phyloP scores from a whole-genome alignment of 305 asterid genomes.

The Euphrasia arctica region DNA sequence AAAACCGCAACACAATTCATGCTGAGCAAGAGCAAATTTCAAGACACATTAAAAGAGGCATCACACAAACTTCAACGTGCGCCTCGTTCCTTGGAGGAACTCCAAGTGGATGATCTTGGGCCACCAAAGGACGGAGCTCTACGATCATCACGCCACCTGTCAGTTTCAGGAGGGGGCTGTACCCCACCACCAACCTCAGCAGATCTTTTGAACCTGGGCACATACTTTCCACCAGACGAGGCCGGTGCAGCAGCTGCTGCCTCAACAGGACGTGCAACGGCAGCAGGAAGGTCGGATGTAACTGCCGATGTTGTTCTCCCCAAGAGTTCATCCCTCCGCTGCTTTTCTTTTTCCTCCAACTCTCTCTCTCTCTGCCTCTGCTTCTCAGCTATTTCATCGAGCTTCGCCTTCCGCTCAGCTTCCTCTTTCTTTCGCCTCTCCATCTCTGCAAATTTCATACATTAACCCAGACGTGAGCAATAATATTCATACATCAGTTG shows the following conservation, averaged over 20 bases:
- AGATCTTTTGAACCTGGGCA: conserved; percentile 51
- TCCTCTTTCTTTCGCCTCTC: conserved; percentile 84
- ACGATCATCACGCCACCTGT: conserved; percentile 49
- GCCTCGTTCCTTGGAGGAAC: conserved; percentile 26
- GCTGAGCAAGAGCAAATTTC: not conserved
- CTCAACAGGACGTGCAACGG: conserved; percentile 33
- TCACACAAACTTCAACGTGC: not conserved
- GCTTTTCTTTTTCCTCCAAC: conserved; percentile 76
- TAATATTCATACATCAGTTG: too few species aligned
- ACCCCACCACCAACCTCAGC: conserved; percentile 23
- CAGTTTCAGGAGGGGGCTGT: conserved; percentile 48
- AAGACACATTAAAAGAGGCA: not conserved
- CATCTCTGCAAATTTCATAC: conserved; percentile 50
- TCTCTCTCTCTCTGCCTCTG: conserved; percentile 86
- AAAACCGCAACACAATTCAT: too few species aligned
- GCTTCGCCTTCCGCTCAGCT: conserved; percentile 80
- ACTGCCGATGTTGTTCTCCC: conserved; percentile 36
- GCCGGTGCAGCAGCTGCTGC: too few species aligned
- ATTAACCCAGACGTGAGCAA: not conserved
- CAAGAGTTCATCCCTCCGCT: conserved; percentile 54
- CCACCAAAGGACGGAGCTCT: conserved; percentile 26
- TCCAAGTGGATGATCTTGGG: conserved; percentile 51
- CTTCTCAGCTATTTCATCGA: conserved; percentile 90
- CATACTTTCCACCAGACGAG: conserved; percentile 34
- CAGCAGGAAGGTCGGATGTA: conserved; percentile 32